These are phyloP conservation scores for Daldinia loculata DNA, from an alignment of 495 filamentous ascomycete species.

Conservation along the genomic window DNA sequence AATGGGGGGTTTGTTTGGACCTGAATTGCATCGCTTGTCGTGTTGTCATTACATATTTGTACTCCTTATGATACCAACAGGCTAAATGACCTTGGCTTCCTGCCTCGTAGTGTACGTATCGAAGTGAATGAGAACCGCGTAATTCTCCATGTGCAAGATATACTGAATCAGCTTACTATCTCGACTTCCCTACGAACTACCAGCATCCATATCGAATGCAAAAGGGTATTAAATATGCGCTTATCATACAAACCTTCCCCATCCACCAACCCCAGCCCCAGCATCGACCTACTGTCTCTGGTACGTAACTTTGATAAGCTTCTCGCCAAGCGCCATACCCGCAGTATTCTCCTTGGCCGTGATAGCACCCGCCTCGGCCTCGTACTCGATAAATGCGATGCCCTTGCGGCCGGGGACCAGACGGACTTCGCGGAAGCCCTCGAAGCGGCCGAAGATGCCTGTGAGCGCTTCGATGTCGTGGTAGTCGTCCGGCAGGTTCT, in stretches of 20 bases:
- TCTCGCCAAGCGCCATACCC: conserved; percentile 80
- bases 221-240: conserved; percentile 23
- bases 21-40: conserved; percentile 7
- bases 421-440: conserved; percentile 93
- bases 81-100: conserved; percentile 25
- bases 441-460: conserved; percentile 85
- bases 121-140: not conserved
- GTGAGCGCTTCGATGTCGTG: conserved; percentile 81
- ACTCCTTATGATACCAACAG: conserved; percentile 36
- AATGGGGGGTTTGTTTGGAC: not conserved
- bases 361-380: conserved; percentile 87
- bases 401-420: conserved; percentile 85
- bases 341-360: conserved; percentile 94
- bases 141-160: not conserved
- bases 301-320: conserved; percentile 82
- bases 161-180: conserved; percentile 1
- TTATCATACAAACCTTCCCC: conserved; percentile 27
- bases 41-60: conserved; percentile 29
- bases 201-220: conserved; percentile 5
- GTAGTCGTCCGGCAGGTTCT: conserved; percentile 88
- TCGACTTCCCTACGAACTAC: not conserved
- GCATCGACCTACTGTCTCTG: conserved; percentile 73
- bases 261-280: not conserved
- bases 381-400: conserved; percentile 97
- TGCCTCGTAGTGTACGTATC: not conserved